Conservation (phyloP, 208 protist species). For the Leishmania guyanensis region DNA sequence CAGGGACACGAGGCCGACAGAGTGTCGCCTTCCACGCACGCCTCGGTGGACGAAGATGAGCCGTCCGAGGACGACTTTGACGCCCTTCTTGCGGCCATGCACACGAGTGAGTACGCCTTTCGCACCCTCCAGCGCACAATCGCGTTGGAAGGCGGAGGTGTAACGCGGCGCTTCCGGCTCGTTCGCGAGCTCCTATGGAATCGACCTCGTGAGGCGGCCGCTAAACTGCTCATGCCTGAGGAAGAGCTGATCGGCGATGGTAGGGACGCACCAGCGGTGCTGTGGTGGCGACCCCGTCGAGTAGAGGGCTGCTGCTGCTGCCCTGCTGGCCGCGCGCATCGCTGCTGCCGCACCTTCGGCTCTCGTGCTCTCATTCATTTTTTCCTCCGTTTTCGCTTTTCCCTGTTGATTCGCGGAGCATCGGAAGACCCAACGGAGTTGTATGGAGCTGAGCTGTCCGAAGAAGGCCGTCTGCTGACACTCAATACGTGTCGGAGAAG, state of each 20-base stretch:
- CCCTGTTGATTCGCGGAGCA: slow-evolving; percentile 53
- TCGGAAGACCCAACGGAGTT: slow-evolving; percentile 20
- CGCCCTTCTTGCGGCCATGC: slow-evolving; percentile 4
- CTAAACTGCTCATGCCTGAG: not conserved
- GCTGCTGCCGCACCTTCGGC: slow-evolving; percentile 60
- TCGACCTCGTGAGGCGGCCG: slow-evolving; percentile 26
- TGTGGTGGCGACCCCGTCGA: slow-evolving; percentile 32
- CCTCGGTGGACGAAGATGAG: not conserved
- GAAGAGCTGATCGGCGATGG: not conserved
- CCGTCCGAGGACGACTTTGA: slow-evolving; percentile 13
- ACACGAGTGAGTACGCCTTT: slow-evolving; percentile 25
- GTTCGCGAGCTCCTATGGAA: slow-evolving; percentile 82
- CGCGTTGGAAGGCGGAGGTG: slow-evolving; percentile 14
- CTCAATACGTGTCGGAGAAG: slow-evolving; percentile 20
- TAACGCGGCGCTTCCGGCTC: slow-evolving; percentile 42
- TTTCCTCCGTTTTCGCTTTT: slow-evolving; percentile 57
- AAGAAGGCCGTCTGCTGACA: slow-evolving; percentile 28
- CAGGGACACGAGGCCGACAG: not conserved
- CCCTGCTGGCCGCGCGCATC: slow-evolving; percentile 18
- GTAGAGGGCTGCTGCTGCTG: slow-evolving; percentile 48
- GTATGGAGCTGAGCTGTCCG: slow-evolving; percentile 18
- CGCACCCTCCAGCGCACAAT: slow-evolving; percentile 21
- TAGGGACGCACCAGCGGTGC: not conserved
- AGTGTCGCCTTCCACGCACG: not conserved
- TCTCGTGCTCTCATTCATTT: slow-evolving; percentile 47